Conservation (phyloP, 2,329 filamentous ascomycete species). For the Lachnellula occidentalis region DNA sequence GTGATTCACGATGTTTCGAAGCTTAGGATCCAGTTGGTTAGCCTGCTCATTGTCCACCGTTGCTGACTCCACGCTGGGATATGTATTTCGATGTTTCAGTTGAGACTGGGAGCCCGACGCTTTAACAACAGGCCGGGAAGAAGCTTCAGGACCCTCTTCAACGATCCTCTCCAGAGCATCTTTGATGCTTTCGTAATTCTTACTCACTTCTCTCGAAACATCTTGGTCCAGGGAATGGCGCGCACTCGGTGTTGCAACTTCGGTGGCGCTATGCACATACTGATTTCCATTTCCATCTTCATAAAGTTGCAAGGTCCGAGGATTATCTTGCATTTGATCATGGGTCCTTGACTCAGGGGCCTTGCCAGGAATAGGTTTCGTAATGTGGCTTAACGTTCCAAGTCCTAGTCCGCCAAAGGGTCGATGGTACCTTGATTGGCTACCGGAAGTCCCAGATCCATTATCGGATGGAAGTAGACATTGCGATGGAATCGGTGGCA, state of each 20-base stretch:
- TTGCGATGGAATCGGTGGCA: constrained; percentile 33
- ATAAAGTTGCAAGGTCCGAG: constrained; percentile 22
- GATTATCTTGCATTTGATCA: constrained; percentile 1
- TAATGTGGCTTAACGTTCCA: constrained; percentile 23
- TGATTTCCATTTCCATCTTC: constrained; percentile 23
- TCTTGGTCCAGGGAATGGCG: constrained; percentile 18
- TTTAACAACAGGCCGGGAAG: constrained; percentile 8
- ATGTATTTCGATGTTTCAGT: constrained; percentile 19
- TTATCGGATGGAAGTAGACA: constrained; percentile 32
- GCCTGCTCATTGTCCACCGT: constrained; percentile 6
- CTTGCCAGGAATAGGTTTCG: constrained; percentile 12
- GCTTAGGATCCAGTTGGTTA: constrained; percentile 17
- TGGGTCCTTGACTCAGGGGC: not conserved
- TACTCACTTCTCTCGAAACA: constrained; percentile 10
- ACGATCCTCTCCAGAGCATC: constrained; percentile 18
- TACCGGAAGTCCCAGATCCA: constrained; percentile 25
- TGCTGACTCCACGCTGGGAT: constrained; percentile 2
- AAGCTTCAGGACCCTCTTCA: constrained; percentile 8
- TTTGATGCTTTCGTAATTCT: constrained; percentile 15
- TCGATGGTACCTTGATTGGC: constrained; percentile 20
- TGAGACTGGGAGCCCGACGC: constrained; percentile 9
- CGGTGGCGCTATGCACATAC: constrained; percentile 27
- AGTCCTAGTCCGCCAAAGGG: constrained; percentile 28
- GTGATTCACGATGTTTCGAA: constrained; percentile 21
- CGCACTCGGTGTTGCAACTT: constrained; percentile 25